Evolutionary conservation across 1,284 basidiomycete species (phyloP).

Genomic region (Malassezia nana): DNA sequence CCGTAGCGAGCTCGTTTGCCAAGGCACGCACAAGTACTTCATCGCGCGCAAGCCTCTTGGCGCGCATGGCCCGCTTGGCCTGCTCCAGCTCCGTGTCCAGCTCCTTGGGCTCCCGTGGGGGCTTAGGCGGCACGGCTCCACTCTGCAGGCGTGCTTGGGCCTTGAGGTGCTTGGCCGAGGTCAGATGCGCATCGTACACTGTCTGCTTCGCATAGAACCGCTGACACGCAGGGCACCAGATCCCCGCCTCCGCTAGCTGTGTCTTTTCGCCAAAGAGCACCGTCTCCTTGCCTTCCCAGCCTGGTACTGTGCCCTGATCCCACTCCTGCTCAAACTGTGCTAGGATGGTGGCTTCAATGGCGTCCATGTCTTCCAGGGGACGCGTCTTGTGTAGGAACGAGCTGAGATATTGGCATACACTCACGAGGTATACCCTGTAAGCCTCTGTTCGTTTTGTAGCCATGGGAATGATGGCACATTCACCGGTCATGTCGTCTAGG

Average conservation of each 20-base stretch:
- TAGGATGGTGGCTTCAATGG: slow-evolving; percentile 59
- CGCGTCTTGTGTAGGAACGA: slow-evolving; percentile 78
- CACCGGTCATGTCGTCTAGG: slow-evolving; percentile 55
- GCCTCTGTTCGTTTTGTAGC: slow-evolving; percentile 35
- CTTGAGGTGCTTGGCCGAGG: slow-evolving; percentile 88
- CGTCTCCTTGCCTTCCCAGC: slow-evolving; percentile 60
- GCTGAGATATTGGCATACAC: slow-evolving; percentile 68
- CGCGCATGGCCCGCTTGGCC: slow-evolving; percentile 12
- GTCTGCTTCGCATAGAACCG: slow-evolving; percentile 92
- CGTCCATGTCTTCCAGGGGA: slow-evolving; percentile 71
- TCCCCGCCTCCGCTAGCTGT: slow-evolving; percentile 39
- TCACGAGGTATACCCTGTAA: slow-evolving; percentile 32
- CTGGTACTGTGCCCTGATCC: slow-evolving; percentile 63
- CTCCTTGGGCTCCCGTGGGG: neutral
- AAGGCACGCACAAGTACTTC: slow-evolving; percentile 29
- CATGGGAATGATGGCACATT: slow-evolving; percentile 20
- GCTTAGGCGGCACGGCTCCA: slow-evolving; percentile 5
- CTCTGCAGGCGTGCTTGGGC: slow-evolving; percentile 62
- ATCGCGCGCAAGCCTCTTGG: slow-evolving; percentile 32
- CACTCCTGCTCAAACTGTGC: slow-evolving; percentile 68
- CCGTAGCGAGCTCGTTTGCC: slow-evolving; percentile 15
- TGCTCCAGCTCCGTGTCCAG: slow-evolving; percentile 1
- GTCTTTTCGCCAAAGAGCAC: slow-evolving; percentile 15
- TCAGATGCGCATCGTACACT: slow-evolving; percentile 90
- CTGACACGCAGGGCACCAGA: slow-evolving; percentile 93